Evolutionary conservation across 2,329 filamentous ascomycete species (phyloP).

Genomic region (Diaporthe velutina): DNA sequence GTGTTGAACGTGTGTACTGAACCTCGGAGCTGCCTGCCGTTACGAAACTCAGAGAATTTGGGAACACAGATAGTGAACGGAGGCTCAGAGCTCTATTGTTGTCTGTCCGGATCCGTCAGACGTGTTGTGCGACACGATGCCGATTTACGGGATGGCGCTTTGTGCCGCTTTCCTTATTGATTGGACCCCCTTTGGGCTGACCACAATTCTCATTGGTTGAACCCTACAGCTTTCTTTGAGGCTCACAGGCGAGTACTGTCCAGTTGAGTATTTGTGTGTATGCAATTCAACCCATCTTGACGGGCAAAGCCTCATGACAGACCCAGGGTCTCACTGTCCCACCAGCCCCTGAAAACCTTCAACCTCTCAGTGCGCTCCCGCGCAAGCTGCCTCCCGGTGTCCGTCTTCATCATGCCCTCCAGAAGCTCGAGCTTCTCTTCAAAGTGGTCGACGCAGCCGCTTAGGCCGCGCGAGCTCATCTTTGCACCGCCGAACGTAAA

Average conservation of each 20-base stretch:
- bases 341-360: constrained; percentile 68
- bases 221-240: background rate
- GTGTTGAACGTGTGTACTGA: no score
- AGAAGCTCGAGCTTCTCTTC: constrained; percentile 79
- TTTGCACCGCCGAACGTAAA: constrained; percentile 83
- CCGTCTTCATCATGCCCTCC: constrained; percentile 74
- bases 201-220: no score
- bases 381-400: constrained; percentile 65
- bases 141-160: background rate
- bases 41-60: background rate
- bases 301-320: constrained; percentile 13
- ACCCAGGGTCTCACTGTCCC: constrained; percentile 58
- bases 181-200: no score
- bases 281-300: no score
- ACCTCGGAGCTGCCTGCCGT: background rate
- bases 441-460: constrained; percentile 79
- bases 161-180: background rate
- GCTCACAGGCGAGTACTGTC: fast-evolving
- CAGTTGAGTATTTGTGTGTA: background rate
- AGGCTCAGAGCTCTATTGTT: background rate
- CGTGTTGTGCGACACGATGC: background rate
- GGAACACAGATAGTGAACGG: background rate
- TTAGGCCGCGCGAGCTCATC: constrained; percentile 62
- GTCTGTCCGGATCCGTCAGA: constrained; percentile 9
- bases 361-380: constrained; percentile 66